Evolutionary conservation across 2,329 filamentous ascomycete genomes (phyloP), one percentile per base, ranked within the genome.

Genomic region (Elsinoe necatrix): DNA sequence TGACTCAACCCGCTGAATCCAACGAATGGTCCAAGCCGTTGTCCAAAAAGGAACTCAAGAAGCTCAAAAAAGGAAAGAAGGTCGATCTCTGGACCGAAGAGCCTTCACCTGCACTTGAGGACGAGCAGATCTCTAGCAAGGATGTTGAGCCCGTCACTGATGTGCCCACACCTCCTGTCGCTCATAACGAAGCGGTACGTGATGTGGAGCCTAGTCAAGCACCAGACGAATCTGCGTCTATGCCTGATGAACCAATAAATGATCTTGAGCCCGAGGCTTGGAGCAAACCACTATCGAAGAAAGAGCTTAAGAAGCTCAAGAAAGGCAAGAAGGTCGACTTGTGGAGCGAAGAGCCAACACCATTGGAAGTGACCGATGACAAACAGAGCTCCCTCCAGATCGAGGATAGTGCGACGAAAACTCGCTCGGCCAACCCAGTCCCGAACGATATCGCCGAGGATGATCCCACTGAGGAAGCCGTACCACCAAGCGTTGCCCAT

Each of bases 11-110:
- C 12, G 20, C 21, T 3, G 41, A 45, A n/a, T 9, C 20, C 3
- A 20, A 45, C 4, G 41, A 45, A 25, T n/a, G 41, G 41, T 27
- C 41, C 12, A 45, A 45, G n/a, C 41, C 41, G 12, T 20, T 56
- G 9, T 59, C 57, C 3, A 56, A 59, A 42, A 59, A 59, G 23
- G 55, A 56, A 18, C 56, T 57, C 34, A 57, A 59, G 21, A 59
- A 59, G 50, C 42, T 50, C 18, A 57, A 57, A 20, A 37, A 51
- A 37, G 54, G 23, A n/a, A 50, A 45, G 18, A 18, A 29, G 35
- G 23, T 21, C 18, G 37, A 43, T 29, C 8, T 45, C 8, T 55
- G 52, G 52, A 25, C 14, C 16, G 52, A 55, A 8, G 35, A 45
- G 14, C 52, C 52, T 2, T 37, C 41, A 2, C 20, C 41, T 2